A percentile compares a stretch with the other conserved stretches of the same genome.
These are phyloP conservation scores for Groenewaldozyma auringiensis DNA, from an alignment of 1,139 yeast genomes.

Conservation along the genomic window DNA sequence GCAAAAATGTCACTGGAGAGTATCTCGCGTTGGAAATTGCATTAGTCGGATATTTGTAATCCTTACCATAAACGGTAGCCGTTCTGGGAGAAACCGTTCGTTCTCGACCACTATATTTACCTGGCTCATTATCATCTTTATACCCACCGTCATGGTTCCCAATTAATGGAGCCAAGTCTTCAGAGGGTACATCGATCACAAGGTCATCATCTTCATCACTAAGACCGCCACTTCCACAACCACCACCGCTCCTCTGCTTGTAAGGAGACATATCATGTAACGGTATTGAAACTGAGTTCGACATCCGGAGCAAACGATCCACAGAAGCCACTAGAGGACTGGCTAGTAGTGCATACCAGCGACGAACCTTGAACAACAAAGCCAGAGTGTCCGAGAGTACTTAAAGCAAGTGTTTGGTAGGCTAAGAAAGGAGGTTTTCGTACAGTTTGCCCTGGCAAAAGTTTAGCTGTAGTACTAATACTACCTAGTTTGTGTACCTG, in stretches of 20 bases:
- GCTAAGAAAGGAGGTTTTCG: no score
- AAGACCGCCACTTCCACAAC: constrained; percentile 3
- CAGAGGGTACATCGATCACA: constrained; percentile 7
- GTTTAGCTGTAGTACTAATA: no score
- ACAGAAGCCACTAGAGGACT: constrained; percentile 10
- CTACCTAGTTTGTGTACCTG: no score
- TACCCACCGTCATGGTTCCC: constrained; percentile 1
- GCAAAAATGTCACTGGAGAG: constrained; percentile 79
- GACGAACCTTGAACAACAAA: constrained; percentile 11
- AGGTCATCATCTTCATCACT: constrained; percentile 12
- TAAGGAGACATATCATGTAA: constrained; percentile 15
- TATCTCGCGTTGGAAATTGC: constrained; percentile 93
- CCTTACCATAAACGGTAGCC: constrained; percentile 12
- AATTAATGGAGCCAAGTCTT: constrained; percentile 14
- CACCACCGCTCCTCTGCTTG: background rate
- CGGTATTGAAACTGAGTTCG: constrained; percentile 13
- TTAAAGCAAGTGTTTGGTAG: no score
- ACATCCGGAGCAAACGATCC: constrained; percentile 10
- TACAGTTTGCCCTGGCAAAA: no score
- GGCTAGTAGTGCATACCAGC: constrained; percentile 16
- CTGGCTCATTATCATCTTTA: background rate
- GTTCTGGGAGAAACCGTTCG: constrained; percentile 11
- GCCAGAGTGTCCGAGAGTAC: constrained; percentile 1
- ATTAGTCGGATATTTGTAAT: constrained; percentile 53
- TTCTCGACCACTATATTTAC: constrained; percentile 6